These are phyloP conservation scores for Fragaria vesca DNA, from an alignment of 306 rosid genomes.

Conservation along the genomic window DNA sequence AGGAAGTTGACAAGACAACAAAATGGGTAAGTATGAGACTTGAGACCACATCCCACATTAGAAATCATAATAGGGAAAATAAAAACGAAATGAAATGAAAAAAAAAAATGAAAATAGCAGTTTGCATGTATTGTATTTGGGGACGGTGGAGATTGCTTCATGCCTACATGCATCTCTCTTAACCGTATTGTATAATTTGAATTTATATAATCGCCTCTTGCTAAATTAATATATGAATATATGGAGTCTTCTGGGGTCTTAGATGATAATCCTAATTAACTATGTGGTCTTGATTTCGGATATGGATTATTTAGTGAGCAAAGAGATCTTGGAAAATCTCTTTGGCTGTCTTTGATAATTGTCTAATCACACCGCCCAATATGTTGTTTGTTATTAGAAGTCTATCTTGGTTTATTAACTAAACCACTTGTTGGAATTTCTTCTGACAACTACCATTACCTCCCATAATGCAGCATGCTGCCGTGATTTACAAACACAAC, in stretches of 20 bases:
- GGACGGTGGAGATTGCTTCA: background rate
- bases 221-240: background rate
- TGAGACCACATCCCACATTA: no score
- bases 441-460: conserved; percentile 38
- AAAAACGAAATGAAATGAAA: background rate
- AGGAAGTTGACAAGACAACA: no score
- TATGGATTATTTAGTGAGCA: conserved; percentile 33
- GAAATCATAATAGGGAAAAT: background rate
- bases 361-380: conserved; percentile 41
- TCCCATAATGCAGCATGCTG: conserved; percentile 38
- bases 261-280: background rate
- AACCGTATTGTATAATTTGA: background rate
- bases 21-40: no score
- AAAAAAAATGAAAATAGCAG: background rate
- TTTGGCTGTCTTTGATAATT: conserved; percentile 12
- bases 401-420: background rate
- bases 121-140: background rate
- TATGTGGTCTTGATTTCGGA: conserved; percentile 18
- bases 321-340: conserved; percentile 51
- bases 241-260: background rate
- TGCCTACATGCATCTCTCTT: background rate
- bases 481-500: conserved; percentile 7
- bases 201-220: background rate
- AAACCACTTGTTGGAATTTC: conserved; percentile 38
- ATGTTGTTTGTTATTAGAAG: background rate